Percentiles rank a stretch among this genome's conserved stretches.
These are phyloP conservation scores for Stenocarpella maydis DNA, from an alignment of 2,329 filamentous ascomycete species.

Conservation along the genomic window DNA sequence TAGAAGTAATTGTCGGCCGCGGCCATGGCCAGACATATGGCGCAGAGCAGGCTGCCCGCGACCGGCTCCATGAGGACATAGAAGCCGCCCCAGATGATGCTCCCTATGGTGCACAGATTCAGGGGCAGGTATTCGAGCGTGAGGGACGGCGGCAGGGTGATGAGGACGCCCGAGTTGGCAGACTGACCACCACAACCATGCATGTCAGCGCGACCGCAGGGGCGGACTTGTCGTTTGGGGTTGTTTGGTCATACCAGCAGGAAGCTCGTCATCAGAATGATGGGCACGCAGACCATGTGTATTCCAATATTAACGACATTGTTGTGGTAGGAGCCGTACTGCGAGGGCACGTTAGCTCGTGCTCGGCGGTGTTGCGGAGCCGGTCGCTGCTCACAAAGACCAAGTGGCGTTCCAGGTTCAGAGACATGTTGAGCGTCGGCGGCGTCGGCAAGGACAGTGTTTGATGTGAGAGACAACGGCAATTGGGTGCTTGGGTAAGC, in stretches of 20 bases:
- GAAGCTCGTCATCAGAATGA: constrained; percentile 76
- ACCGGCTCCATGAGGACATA: constrained; percentile 96
- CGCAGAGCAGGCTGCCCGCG: constrained; percentile 79
- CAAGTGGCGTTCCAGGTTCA: constrained; percentile 84
- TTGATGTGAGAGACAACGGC: neutral
- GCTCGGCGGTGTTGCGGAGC: neutral
- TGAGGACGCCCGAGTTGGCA: constrained; percentile 69
- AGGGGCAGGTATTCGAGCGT: constrained; percentile 72
- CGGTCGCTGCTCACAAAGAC: constrained; percentile 71
- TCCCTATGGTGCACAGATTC: constrained; percentile 71
- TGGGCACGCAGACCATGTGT: constrained; percentile 81
- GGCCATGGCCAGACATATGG: constrained; percentile 78
- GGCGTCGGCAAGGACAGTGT: neutral
- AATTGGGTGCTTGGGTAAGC: neutral
- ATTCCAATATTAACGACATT: constrained; percentile 80
- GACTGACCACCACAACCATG: constrained; percentile 51
- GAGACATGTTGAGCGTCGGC: constrained; percentile 58
- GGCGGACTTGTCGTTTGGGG: neutral
- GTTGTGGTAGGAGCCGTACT: constrained; percentile 89
- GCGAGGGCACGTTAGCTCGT: constrained; percentile 26
- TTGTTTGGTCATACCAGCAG: constrained; percentile 66
- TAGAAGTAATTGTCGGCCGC: constrained; percentile 80
- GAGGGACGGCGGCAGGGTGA: constrained; percentile 71
- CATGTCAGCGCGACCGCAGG: constrained; percentile 2
- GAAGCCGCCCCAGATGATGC: constrained; percentile 75